phyloP scores from a whole-genome alignment of 2,329 filamentous ascomycete genomes.

The Nothopassalora personata region DNA sequence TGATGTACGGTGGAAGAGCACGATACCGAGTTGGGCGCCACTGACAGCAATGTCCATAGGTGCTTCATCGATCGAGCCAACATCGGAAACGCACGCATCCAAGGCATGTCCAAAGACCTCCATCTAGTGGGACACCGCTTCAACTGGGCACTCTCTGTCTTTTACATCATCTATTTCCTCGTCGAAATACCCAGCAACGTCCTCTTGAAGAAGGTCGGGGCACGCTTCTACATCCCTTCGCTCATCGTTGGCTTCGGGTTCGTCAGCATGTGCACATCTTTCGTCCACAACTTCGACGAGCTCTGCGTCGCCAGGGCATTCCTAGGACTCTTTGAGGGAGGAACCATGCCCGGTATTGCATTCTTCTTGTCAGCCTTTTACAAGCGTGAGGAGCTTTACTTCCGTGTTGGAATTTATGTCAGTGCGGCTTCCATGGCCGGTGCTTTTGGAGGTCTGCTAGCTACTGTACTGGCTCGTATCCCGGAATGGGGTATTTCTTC shows the following conservation, averaged over 20 bases:
- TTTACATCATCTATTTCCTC: constrained; percentile 41
- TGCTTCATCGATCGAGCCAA: constrained; percentile 52
- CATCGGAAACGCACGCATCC: constrained; percentile 30
- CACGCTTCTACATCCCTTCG: constrained; percentile 1
- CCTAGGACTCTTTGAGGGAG: constrained; percentile 25
- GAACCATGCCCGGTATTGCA: constrained; percentile 27
- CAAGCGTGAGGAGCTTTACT: constrained; percentile 37
- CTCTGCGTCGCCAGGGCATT: constrained; percentile 37
- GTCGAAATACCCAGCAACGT: constrained; percentile 41
- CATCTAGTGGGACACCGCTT: constrained; percentile 39
- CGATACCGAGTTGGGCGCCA: constrained; percentile 40
- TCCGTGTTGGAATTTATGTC: constrained; percentile 24
- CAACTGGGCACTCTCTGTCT: constrained; percentile 47
- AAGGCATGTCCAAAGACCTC: constrained; percentile 45
- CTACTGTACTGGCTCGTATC: constrained; percentile 41
- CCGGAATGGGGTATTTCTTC: constrained; percentile 47
- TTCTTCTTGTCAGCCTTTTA: constrained; percentile 38
- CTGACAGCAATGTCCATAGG: constrained; percentile 17
- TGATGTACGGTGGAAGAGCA: constrained; percentile 45
- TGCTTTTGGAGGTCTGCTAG: constrained; percentile 22
- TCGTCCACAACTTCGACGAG: constrained; percentile 39
- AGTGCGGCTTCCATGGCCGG: constrained; percentile 36
- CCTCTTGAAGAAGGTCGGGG: constrained; percentile 3
- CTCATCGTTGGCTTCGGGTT: constrained; percentile 42
- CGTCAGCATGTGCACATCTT: constrained; percentile 46